Evolutionary conservation across 768 basidiomycete species (phyloP), one percentile per base, ranked within the genome.

Genomic region (Boletus coccyginus): DNA sequence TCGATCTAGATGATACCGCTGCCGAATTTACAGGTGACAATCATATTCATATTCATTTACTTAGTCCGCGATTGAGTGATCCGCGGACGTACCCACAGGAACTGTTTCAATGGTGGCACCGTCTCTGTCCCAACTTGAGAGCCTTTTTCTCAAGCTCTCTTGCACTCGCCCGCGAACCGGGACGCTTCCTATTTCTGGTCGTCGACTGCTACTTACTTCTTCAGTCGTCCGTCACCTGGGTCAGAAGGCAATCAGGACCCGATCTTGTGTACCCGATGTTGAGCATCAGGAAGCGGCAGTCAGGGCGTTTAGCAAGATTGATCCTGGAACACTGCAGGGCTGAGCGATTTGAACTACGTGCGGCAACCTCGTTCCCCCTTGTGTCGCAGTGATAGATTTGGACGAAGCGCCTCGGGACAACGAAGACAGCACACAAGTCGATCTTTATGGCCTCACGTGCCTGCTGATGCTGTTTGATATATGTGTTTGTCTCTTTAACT

Each of bases 251-350:
- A 40, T 7, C 17, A 1, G 56, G 50, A 2, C 56, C 46, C 10
- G 46, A 57, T 31, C 11, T 42, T 17, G 33, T 57, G 35, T 41
- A 53, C 21, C 56, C 50, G 6, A 52, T 53, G 50, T n/a, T 52
- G 32, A 47, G 56, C 38, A 41, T 49, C 46, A 48, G n/a, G 27
- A 52, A 53, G 21, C 46, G 35, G n/a, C 51, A 47, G 7, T 54
- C 52, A 7, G 52, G 29, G 7, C 57, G 36, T 27, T 46, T 58
- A 19, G 53, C 52, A 0, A 49, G 29, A 16, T 49, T 54, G 24
- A 24, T 58, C 5, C 24, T 58, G 10, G 42, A 50, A 5, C 47
- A 58, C 13, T 7, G 17, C 14, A 43, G 21, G 42, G 33, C 12
- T n/a, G 7, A 5, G 11, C 5, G n/a, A 0, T 40, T 36, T 14